Percentiles rank a stretch among this genome's conserved stretches.
These are phyloP conservation scores for Phanerodontia chrysosporium DNA, from an alignment of 768 basidiomycete genomes.

Conservation along the genomic window DNA sequence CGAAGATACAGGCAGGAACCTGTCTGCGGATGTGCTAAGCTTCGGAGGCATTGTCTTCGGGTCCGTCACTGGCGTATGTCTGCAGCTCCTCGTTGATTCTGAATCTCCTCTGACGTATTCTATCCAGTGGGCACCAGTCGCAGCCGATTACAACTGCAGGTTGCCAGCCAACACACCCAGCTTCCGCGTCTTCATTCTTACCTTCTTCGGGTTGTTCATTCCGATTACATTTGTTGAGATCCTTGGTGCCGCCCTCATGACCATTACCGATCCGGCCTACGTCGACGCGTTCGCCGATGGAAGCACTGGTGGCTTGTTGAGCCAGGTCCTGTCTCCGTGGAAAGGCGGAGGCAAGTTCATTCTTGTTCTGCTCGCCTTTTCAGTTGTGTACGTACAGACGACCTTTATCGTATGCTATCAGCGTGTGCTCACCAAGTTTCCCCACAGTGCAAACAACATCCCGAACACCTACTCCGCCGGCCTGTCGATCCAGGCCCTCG, in stretches of 20 bases:
- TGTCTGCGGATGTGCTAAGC: constrained; percentile 45
- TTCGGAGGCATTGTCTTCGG: constrained; percentile 53
- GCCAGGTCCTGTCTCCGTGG: constrained; percentile 34
- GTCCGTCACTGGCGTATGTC: constrained; percentile 38
- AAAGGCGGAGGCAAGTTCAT: constrained; percentile 43
- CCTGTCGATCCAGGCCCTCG: constrained; percentile 40
- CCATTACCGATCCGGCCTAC: constrained; percentile 33
- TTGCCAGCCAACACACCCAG: constrained; percentile 41
- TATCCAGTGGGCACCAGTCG: constrained; percentile 42
- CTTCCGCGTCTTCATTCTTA: constrained; percentile 42
- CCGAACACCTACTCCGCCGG: constrained; percentile 45
- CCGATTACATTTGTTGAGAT: constrained; percentile 44
- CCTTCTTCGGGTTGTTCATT: constrained; percentile 47
- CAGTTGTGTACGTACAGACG: constrained; percentile 29
- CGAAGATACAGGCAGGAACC: constrained; percentile 40
- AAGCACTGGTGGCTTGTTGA: constrained; percentile 44
- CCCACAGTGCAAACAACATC: constrained; percentile 45
- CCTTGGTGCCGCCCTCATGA: constrained; percentile 45
- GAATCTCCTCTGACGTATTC: background rate
- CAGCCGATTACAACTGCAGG: constrained; percentile 52
- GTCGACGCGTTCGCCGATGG: constrained; percentile 29
- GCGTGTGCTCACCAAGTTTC: constrained; percentile 21
- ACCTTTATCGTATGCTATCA: background rate
- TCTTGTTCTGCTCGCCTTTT: constrained; percentile 40
- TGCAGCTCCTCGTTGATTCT: background rate